Base-by-base conservation (phyloP, 148 eudicot species). In the Vaccinium corymbosum region DNA sequence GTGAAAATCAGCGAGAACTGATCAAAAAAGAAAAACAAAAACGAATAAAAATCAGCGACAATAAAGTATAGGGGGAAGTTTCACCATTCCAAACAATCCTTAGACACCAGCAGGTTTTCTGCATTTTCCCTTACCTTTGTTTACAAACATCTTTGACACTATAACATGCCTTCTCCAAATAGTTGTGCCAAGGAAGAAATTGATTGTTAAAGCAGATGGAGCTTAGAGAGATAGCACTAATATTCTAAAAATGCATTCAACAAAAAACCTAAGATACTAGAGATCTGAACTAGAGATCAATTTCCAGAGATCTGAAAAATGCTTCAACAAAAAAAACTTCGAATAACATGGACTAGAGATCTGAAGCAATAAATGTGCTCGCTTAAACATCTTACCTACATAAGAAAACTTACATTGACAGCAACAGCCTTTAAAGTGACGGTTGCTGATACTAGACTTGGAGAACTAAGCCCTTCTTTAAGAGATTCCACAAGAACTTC, bases 391-490 rank as follows among this genome's bases (percentile, higher is more conserved):
- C 19, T 76, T n/a, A 7, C 2, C 3, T n/a, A 70, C 27, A 19
- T 15, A 64, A 6, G 22, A 25, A 46, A 38, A 85, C 94, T 89
- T 90, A 97, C 98, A 89, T 97, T 97, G 29, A 97, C 99, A 81
- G 90, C 94, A 85, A 95, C 92, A 85, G 99, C 94, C 85, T 94
- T 97, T 82, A 97, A 84, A 88, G 99, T 95, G 85, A 91, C 88
- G 83, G 87, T 85, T 51, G 98, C 95, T 81, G 99, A 97, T 87
- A 94, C 91, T 50, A 97, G 78, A 85, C 94, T 80, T 57, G 98
- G 90, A 19, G 97, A 92, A 77, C 87, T 86, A 35, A 94, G 80
- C 56, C 94, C 98, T 86, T 93, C 93, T 49, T 83, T 87, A 79
- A 97, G 93, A 64, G 95, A 89, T 46, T 89, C 87, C 74, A 90